These are phyloP conservation scores for Lolium perenne DNA, from an alignment of 176 grass and related monocot species.

Conservation along the genomic window DNA sequence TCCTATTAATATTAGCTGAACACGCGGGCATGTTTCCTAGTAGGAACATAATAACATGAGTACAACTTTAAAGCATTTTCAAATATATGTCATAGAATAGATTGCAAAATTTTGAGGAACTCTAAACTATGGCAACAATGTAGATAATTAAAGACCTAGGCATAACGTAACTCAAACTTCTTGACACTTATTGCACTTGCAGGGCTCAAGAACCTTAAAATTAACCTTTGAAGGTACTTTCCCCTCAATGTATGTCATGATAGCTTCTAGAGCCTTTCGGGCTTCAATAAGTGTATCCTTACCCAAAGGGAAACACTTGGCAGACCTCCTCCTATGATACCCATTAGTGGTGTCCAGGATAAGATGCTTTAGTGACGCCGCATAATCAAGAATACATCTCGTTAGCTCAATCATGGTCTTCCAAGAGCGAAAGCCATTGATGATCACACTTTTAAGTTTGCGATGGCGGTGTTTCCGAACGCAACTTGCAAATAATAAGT, in stretches of 20 bases:
- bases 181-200: neutral
- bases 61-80: neutral
- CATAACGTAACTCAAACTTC: neutral
- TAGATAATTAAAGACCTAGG: neutral
- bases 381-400: slow-evolving; percentile 29
- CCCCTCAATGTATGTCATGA: slow-evolving; percentile 11
- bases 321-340: neutral
- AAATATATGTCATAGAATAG: neutral
- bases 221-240: slow-evolving; percentile 33
- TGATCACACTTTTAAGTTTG: slow-evolving; percentile 16
- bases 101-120: neutral
- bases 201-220: slow-evolving; percentile 34
- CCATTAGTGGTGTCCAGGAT: neutral
- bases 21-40: too few relatives aligned
- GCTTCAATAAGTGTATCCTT: slow-evolving; percentile 6
- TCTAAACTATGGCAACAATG: neutral
- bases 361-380: slow-evolving; percentile 8
- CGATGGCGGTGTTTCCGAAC: neutral
- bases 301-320: neutral
- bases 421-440: slow-evolving; percentile 34
- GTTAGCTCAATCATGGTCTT: slow-evolving; percentile 35
- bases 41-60: neutral
- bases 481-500: neutral
- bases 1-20: too few relatives aligned
- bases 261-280: neutral